Evolutionary conservation across 441 rosid genomes (phyloP).

Genomic region (Croton laevigatus): DNA sequence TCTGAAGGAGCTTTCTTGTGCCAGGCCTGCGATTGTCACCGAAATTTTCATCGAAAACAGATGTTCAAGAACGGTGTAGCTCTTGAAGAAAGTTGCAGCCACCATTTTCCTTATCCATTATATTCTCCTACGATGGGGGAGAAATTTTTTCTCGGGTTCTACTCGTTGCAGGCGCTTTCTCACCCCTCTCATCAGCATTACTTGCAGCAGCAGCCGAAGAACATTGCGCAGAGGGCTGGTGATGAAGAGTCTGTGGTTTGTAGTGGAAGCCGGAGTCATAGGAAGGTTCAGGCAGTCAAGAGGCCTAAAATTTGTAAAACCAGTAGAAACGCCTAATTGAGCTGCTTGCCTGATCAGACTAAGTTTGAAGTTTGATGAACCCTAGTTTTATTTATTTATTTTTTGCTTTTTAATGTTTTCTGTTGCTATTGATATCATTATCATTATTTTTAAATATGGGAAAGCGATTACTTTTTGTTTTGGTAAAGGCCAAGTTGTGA

Average conservation of each 20-base stretch:
- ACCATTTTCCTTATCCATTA: background rate
- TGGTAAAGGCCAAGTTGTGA: too few relatives aligned
- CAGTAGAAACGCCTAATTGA: too few relatives aligned
- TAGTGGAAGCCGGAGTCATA: background rate
- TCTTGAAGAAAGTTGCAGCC: conserved; percentile 3
- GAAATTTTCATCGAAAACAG: conserved; percentile 16
- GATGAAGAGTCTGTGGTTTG: conserved; percentile 14
- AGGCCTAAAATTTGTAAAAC: background rate
- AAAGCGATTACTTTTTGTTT: background rate
- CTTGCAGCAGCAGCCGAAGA: background rate
- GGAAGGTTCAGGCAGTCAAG: background rate
- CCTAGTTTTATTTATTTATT: too few relatives aligned
- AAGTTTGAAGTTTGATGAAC: too few relatives aligned
- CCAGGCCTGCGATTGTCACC: conserved; percentile 15
- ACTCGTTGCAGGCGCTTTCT: background rate
- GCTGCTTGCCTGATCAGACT: too few relatives aligned
- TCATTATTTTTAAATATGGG: background rate
- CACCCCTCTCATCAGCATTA: background rate
- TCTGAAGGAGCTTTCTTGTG: conserved; percentile 14
- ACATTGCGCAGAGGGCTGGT: background rate
- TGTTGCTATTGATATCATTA: too few relatives aligned
- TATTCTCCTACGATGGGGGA: background rate
- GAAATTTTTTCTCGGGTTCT: background rate
- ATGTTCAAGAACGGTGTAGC: background rate
- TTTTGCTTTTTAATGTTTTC: background rate